Conservation (phyloP, 352 stramenopile genomes). For the Elongisporangium anandrum region DNA sequence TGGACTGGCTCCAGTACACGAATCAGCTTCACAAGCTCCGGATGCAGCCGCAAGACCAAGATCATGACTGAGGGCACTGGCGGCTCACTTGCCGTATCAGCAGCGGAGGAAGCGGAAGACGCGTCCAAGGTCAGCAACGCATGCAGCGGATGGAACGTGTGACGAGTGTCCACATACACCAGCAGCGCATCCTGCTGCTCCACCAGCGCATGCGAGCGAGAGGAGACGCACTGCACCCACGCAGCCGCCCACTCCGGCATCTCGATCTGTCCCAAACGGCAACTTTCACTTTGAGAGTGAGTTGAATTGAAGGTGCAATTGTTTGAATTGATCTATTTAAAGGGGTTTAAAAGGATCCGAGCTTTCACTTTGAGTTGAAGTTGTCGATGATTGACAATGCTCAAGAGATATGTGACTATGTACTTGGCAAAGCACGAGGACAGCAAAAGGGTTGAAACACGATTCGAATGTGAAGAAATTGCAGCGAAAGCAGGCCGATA, state of each 20-base stretch:
- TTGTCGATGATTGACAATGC: no score
- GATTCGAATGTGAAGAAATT: no score
- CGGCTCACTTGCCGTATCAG: not conserved
- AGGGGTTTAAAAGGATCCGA: not conserved
- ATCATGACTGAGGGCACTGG: not conserved
- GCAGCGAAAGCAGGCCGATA: no score
- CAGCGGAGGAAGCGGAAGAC: not conserved
- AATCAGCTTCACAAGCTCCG: not conserved
- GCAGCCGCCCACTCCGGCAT: not conserved
- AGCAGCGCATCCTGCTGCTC: slow-evolving; percentile 9
- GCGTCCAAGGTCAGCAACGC: slow-evolving; percentile 4
- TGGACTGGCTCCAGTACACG: not conserved
- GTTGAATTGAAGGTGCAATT: not conserved
- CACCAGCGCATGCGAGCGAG: not conserved
- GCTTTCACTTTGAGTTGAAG: not conserved
- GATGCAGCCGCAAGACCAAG: slow-evolving; percentile 9
- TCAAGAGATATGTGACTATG: no score
- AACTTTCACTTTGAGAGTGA: not conserved
- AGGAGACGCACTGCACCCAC: not conserved
- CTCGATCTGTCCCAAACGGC: not conserved
- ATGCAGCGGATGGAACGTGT: slow-evolving; percentile 12
- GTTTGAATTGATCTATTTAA: not conserved
- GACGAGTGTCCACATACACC: slow-evolving; percentile 6
- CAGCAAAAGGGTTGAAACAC: no score
- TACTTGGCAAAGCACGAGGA: no score